Evolutionary conservation across 345 rosid species (phyloP).

Genomic region (Sisymbrium irio): DNA sequence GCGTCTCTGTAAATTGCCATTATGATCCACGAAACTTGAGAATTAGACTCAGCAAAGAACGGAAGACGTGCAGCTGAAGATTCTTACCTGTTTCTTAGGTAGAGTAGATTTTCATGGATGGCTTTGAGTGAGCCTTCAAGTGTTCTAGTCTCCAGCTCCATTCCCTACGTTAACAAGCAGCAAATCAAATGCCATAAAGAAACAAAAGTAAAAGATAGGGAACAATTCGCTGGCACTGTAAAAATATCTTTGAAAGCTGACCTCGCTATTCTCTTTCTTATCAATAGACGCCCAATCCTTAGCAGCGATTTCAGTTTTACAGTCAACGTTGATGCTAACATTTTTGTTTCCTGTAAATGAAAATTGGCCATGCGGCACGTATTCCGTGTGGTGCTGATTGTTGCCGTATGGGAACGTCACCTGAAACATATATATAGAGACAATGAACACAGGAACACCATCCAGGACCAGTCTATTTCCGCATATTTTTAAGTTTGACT

Average conservation of each 20-base stretch:
- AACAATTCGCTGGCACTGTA: neutral
- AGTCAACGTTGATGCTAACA: slow-evolving; percentile 54
- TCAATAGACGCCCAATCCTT: no score
- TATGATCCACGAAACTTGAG: neutral
- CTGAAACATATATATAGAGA: slow-evolving; percentile 29
- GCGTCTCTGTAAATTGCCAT: slow-evolving; percentile 61
- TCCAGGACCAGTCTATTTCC: neutral
- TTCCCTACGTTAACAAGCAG: slow-evolving; percentile 49
- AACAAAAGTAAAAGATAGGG: neutral
- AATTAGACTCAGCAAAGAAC: neutral
- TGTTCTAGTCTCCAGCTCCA: slow-evolving; percentile 87
- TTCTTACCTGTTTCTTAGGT: slow-evolving; percentile 60
- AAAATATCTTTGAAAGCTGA: slow-evolving; percentile 7
- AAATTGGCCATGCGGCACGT: slow-evolving; percentile 73
- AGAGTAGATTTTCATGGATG: slow-evolving; percentile 72
- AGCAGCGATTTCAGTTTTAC: slow-evolving; percentile 87
- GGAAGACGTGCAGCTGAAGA: neutral
- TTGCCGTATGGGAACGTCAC: slow-evolving; percentile 84
- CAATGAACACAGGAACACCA: neutral
- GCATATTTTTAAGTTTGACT: neutral
- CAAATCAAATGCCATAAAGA: neutral
- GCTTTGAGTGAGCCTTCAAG: slow-evolving; percentile 82
- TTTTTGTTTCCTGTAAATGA: slow-evolving; percentile 59
- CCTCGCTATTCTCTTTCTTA: slow-evolving; percentile 88
- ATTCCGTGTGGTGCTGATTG: slow-evolving; percentile 55